Base-by-base conservation (phyloP, 139 green algal genomes). In the Tetradesmus obliquus region DNA sequence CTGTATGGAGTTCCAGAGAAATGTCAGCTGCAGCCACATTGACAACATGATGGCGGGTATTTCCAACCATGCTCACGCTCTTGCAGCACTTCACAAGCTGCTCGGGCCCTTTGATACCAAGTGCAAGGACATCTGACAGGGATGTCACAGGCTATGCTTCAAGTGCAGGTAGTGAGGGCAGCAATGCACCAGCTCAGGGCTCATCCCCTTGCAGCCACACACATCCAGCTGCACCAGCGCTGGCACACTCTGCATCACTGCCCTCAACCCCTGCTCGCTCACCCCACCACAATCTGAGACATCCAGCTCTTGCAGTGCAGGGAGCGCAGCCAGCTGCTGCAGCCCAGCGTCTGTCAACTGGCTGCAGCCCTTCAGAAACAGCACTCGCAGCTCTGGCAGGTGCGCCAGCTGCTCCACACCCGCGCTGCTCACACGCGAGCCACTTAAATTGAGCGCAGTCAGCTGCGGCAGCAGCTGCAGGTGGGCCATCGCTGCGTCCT, bases 141-240 rank as follows among this genome's bases (percentile, higher is more conserved):
- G 32, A 0, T 2, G n/a, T 91, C 79, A 91, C 9, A 84, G 15
- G 62, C 66, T 89, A 19, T 92, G 89, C 89, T 22, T 69, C 60
- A 92, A 7, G 32, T 72, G 51, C 66, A 92, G 66, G n/a, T 88
- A 89, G 54, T 92, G 89, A 3, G 89, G 89, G 66, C 82, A 88
- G 53, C 51, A 32, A 7, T 66, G 62, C 69, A 92, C 17, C 66
- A 92, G 22, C 20, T 58, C 81, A 8, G 45, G 57, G 2, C 32
- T 84, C 17, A 89, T 66, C 12, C 81, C 89, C 62, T 79, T 88
- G 69, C 89, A 92, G 20, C 89, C 89, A 53, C 66, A 69, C 5
- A 89, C 51, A 82, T 89, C 53, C 53, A 92, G 32, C 53, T 51
- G 53, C 53, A 82, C 89, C n/a, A 92, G n/a, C 1, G 19, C 32